Evolutionary conservation across 2,329 filamentous ascomycete species (phyloP).

Genomic region (Colletotrichum sidae): DNA sequence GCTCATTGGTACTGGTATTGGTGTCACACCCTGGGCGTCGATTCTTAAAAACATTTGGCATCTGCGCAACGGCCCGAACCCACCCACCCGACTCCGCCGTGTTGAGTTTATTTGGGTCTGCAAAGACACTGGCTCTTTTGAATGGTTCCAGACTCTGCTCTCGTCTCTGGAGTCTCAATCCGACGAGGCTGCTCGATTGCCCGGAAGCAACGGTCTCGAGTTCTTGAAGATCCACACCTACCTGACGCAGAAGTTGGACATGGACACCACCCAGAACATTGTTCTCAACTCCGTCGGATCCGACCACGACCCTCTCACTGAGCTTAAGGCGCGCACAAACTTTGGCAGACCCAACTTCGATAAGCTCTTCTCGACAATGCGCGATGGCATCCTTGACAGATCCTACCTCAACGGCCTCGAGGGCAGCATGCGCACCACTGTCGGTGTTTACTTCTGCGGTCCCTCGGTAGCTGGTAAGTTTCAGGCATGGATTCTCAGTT

Average conservation of each 20-base stretch:
- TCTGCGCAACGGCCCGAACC: slow-evolving; percentile 88
- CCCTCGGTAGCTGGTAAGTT: slow-evolving; percentile 76
- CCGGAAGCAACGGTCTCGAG: slow-evolving; percentile 77
- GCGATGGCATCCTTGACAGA: slow-evolving; percentile 86
- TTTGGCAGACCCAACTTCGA: slow-evolving; percentile 94
- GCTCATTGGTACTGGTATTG: slow-evolving; percentile 87
- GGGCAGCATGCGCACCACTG: slow-evolving; percentile 80
- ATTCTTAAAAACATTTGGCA: slow-evolving; percentile 99
- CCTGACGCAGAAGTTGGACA: slow-evolving; percentile 91
- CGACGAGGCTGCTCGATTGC: slow-evolving; percentile 73
- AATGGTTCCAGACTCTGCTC: slow-evolving; percentile 97
- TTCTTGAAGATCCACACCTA: slow-evolving; percentile 99
- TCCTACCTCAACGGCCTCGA: slow-evolving; percentile 88
- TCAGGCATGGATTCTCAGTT: neutral
- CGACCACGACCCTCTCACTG: slow-evolving; percentile 89
- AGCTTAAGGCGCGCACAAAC: slow-evolving; percentile 89
- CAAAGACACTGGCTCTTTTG: slow-evolving; percentile 94
- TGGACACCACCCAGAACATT: slow-evolving; percentile 95
- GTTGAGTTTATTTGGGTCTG: slow-evolving; percentile 99
- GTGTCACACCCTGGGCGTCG: slow-evolving; percentile 87
- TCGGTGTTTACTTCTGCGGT: slow-evolving; percentile 98
- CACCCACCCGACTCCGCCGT: slow-evolving; percentile 86
- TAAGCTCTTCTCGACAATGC: slow-evolving; percentile 84
- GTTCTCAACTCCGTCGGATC: slow-evolving; percentile 94
- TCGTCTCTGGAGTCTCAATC: slow-evolving; percentile 91